phyloP scores from a whole-genome alignment of 2,329 filamentous ascomycete species.

The Alternaria ventricosa region DNA sequence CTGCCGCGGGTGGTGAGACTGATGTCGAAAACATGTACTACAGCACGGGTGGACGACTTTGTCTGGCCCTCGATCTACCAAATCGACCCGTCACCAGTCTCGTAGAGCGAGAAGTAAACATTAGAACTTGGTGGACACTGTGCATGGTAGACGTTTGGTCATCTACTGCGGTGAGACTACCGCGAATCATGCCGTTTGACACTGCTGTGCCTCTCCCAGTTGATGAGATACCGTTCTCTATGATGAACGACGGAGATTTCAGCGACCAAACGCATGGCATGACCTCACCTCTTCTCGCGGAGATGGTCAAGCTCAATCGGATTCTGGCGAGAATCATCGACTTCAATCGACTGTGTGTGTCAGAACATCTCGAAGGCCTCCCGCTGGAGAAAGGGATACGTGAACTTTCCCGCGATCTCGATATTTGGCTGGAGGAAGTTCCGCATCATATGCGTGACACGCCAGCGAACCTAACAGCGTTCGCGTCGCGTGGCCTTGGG shows the following conservation, averaged over 20 bases:
- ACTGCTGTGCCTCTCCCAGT: conserved; percentile 26
- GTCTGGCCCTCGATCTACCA: conserved; percentile 26
- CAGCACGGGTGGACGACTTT: conserved; percentile 30
- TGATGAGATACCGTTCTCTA: conserved; percentile 29
- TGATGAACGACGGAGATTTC: conserved; percentile 21
- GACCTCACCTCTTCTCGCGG: conserved; percentile 30
- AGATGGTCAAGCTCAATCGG: conserved; percentile 33
- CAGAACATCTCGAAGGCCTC: conserved; percentile 27
- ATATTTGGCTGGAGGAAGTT: conserved; percentile 27
- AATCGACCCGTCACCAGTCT: conserved; percentile 26
- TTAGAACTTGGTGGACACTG: conserved; percentile 33
- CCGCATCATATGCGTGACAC: conserved; percentile 35
- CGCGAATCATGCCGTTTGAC: conserved; percentile 32
- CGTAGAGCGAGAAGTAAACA: conserved; percentile 31
- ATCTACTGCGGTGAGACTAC: conserved; percentile 28
- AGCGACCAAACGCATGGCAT: conserved; percentile 12
- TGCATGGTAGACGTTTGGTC: conserved; percentile 38
- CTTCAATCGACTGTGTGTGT: conserved; percentile 31
- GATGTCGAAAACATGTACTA: conserved; percentile 34
- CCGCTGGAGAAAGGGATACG: conserved; percentile 23
- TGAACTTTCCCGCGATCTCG: conserved; percentile 24
- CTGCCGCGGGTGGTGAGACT: conserved; percentile 30
- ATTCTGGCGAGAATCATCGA: conserved; percentile 31
- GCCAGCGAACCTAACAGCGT: conserved; percentile 28
- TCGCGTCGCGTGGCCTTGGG: conserved; percentile 27